phyloP scores from a whole-genome alignment of 345 rosid species.

The Citrus medica region DNA sequence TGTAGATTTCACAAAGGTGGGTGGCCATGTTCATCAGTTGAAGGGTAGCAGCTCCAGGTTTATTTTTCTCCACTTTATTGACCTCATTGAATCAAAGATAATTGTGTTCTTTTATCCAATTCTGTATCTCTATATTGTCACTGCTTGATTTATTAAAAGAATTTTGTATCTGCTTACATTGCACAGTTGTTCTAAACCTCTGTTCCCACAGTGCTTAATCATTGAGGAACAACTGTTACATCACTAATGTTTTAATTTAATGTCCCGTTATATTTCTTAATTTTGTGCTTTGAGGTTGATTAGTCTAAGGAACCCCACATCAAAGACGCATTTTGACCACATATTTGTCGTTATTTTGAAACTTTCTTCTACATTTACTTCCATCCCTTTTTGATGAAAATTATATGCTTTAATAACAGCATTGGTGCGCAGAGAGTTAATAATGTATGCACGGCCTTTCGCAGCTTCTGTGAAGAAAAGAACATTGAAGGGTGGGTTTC shows the following conservation, averaged over 20 bases:
- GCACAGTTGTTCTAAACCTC: background rate
- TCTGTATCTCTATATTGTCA: background rate
- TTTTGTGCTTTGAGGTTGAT: background rate
- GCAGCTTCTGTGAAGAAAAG: constrained; percentile 41
- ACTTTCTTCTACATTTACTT: background rate
- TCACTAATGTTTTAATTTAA: background rate
- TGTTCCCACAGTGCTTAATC: background rate
- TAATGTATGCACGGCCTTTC: constrained; percentile 41
- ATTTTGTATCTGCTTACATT: background rate
- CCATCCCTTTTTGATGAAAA: background rate
- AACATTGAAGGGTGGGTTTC: constrained; percentile 48
- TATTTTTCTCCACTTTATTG: background rate
- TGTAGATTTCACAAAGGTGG: constrained; percentile 43
- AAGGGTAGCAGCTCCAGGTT: constrained; percentile 71
- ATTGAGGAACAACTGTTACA: background rate
- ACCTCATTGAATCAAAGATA: background rate
- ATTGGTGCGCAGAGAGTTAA: constrained; percentile 63
- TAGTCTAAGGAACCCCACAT: background rate
- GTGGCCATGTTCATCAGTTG: constrained; percentile 50
- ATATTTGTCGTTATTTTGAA: background rate
- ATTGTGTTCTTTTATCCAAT: background rate
- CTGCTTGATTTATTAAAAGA: background rate
- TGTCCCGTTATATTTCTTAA: background rate
- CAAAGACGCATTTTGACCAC: background rate
- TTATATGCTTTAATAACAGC: constrained; percentile 29